These are phyloP conservation scores for Grosmannia clavigera DNA, from an alignment of 2,329 filamentous ascomycete genomes.

Conservation along the genomic window DNA sequence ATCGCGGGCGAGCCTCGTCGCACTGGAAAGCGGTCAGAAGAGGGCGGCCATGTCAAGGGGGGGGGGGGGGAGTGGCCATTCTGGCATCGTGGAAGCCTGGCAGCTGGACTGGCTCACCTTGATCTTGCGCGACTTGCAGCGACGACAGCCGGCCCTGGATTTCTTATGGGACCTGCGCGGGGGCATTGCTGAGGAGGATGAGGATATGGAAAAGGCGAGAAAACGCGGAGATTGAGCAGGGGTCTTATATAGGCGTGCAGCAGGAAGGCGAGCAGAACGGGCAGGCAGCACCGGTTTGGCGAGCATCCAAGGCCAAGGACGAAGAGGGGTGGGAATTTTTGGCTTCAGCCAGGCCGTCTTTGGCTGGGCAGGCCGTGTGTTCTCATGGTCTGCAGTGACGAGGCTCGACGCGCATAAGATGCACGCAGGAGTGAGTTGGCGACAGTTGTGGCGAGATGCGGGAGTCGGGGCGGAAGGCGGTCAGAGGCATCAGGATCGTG, in stretches of 20 bases:
- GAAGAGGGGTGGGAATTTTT: background rate
- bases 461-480: background rate
- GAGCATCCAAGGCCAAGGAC: background rate
- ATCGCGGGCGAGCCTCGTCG: conserved; percentile 53
- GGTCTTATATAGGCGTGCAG: too few species aligned
- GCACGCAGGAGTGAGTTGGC: background rate
- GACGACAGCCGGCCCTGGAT: conserved; percentile 52
- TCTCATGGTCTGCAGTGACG: conserved; percentile 4
- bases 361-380: conserved; percentile 5
- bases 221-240: background rate
- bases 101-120: conserved; percentile 34
- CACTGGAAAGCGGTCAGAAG: conserved; percentile 28
- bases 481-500: background rate
- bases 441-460: background rate
- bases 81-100: background rate
- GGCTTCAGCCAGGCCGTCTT: conserved; percentile 8
- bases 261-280: background rate
- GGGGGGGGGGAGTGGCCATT: background rate
- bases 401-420: background rate
- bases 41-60: too few species aligned
- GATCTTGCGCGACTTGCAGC: conserved; percentile 57
- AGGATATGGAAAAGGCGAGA: background rate
- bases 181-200: conserved; percentile 33
- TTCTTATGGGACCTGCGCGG: conserved; percentile 58
- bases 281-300: background rate